phyloP scores from a whole-genome alignment of 2,329 filamentous ascomycete species.

The Bipolaris gigantea region DNA sequence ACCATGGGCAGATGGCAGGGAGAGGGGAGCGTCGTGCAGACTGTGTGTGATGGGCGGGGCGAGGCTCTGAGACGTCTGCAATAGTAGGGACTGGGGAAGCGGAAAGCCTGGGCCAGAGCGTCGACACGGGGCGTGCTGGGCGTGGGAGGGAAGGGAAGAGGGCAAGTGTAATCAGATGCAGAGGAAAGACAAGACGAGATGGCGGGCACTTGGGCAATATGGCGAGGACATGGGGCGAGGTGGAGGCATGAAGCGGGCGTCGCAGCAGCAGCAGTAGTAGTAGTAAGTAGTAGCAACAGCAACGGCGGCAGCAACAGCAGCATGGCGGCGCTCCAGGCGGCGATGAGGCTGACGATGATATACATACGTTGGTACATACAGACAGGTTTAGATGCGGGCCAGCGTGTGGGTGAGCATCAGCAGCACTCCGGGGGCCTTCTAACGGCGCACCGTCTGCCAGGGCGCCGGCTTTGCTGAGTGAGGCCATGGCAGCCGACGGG shows the following conservation, averaged over 20 bases:
- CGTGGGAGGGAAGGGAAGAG: constrained; percentile 22
- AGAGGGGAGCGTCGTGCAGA: constrained; percentile 22
- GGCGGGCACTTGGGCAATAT: constrained; percentile 14
- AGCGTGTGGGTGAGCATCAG: constrained; percentile 29
- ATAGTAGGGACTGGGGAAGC: constrained; percentile 36
- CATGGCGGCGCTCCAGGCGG: constrained; percentile 24
- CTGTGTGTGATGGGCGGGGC: constrained; percentile 28
- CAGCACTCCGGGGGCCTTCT: constrained; percentile 10
- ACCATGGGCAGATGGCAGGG: constrained; percentile 22
- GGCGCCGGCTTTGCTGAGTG: constrained; percentile 20
- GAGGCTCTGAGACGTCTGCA: constrained; percentile 37
- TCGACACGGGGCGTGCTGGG: constrained; percentile 41
- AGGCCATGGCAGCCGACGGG: constrained; percentile 33
- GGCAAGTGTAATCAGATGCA: constrained; percentile 25
- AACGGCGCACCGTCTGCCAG: constrained; percentile 2
- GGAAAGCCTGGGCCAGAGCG: constrained; percentile 40
- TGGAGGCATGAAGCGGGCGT: constrained; percentile 11
- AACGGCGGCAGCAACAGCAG: not conserved
- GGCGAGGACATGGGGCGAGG: constrained; percentile 9
- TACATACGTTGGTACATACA: constrained; percentile 15
- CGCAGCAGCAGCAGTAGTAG: constrained; percentile 4
- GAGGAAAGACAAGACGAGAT: constrained; percentile 21
- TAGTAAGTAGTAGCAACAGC: not conserved
- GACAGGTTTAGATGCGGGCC: constrained; percentile 5
- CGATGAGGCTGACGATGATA: constrained; percentile 30